phyloP scores from a whole-genome alignment of 2,329 filamentous ascomycete species.

The Akanthomyces lecanii region DNA sequence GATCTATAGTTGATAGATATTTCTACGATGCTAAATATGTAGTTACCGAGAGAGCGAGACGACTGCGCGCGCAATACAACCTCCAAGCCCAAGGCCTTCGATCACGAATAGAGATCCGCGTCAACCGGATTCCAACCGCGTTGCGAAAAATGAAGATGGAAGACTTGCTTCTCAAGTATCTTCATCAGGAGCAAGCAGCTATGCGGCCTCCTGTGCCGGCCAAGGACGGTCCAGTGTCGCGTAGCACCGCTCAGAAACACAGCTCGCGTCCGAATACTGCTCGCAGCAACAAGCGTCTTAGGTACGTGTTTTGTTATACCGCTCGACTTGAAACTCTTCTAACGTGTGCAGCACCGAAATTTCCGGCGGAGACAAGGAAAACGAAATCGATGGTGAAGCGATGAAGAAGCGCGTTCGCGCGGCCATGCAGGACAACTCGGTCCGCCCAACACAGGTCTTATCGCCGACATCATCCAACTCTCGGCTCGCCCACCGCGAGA shows the following conservation, averaged over 20 bases:
- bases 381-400: constrained; percentile 58
- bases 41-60: constrained; percentile 86
- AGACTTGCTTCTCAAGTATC: constrained; percentile 60
- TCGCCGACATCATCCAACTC: constrained; percentile 83
- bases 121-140: constrained; percentile 83
- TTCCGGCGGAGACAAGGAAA: constrained; percentile 68
- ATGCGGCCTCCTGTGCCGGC: constrained; percentile 43
- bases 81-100: constrained; percentile 81
- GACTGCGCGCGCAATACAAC: constrained; percentile 82
- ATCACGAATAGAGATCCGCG: constrained; percentile 83
- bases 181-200: constrained; percentile 38
- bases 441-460: constrained; percentile 57
- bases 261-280: constrained; percentile 22
- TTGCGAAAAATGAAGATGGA: constrained; percentile 78
- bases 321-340: constrained; percentile 25
- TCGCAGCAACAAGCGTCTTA: constrained; percentile 44
- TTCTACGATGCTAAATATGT: constrained; percentile 20
- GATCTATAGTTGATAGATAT: background rate
- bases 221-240: constrained; percentile 40
- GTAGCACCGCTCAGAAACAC: constrained; percentile 23
- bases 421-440: constrained; percentile 36
- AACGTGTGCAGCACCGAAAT: constrained; percentile 54
- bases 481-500: constrained; percentile 51
- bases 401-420: constrained; percentile 64
- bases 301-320: constrained; percentile 36